Conservation (phyloP, 306 rosid genomes). For the Cicer judaicum region DNA sequence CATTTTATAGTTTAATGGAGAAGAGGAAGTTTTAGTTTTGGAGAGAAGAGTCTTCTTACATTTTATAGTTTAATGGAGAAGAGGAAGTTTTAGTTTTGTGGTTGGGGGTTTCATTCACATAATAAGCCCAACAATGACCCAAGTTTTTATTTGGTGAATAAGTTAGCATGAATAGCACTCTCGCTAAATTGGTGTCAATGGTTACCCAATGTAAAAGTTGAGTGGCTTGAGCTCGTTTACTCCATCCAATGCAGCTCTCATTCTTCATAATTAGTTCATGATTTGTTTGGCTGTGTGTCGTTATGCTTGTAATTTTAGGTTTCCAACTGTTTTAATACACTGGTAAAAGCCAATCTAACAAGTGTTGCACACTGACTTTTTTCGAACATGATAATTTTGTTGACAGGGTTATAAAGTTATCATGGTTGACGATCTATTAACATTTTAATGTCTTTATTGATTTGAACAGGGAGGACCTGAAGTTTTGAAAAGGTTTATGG, state of each 20-base stretch:
- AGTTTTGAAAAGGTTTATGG: slow-evolving; percentile 53
- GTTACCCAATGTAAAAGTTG: not conserved
- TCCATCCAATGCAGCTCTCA: slow-evolving; percentile 12
- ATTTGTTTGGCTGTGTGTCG: slow-evolving; percentile 12
- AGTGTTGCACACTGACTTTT: slow-evolving; percentile 14
- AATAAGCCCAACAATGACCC: too few species aligned
- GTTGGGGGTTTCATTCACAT: too few species aligned
- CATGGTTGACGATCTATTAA: slow-evolving; percentile 46
- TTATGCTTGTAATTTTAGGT: slow-evolving; percentile 22
- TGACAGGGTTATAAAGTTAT: slow-evolving; percentile 39
- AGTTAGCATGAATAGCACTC: not conserved
- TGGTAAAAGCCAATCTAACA: slow-evolving; percentile 23
- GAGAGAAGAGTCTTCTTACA: too few species aligned
- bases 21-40: too few species aligned
- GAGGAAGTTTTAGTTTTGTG: too few species aligned
- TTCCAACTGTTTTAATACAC: slow-evolving; percentile 16
- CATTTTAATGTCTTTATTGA: slow-evolving; percentile 44
- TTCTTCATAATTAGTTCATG: slow-evolving; percentile 14
- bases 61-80: too few species aligned
- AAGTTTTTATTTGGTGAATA: too few species aligned
- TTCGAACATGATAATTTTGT: slow-evolving; percentile 36
- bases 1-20: too few species aligned
- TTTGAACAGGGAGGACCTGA: slow-evolving; percentile 64
- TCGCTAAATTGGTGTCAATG: not conserved
- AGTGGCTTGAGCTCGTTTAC: slow-evolving; percentile 23